Evolutionary conservation across 1,284 basidiomycete genomes (phyloP).

Genomic region (Chalciporus sp.): DNA sequence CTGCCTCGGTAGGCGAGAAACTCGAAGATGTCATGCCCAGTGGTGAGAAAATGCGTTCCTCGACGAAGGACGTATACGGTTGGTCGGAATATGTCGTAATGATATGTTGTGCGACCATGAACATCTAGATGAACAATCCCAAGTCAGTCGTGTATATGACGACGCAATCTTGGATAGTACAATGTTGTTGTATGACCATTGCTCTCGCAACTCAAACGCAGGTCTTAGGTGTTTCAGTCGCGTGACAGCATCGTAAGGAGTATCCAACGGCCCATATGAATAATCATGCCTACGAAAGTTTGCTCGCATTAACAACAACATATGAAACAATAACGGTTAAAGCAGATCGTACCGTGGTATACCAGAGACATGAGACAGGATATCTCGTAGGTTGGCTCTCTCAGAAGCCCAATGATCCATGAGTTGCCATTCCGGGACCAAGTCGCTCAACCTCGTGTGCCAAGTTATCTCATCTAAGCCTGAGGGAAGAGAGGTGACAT

Average conservation of each 20-base stretch:
- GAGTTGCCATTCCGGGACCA: slow-evolving; percentile 41
- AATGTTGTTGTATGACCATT: slow-evolving; percentile 45
- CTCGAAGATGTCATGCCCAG: slow-evolving; percentile 38
- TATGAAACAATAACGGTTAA: too few relatives aligned
- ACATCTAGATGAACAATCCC: slow-evolving; percentile 35
- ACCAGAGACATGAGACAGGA: slow-evolving; percentile 43
- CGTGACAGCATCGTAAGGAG: slow-evolving; percentile 26
- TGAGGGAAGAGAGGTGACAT: slow-evolving; percentile 39
- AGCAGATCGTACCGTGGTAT: slow-evolving; percentile 32
- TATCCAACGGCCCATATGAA: slow-evolving; percentile 35
- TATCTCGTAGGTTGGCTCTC: slow-evolving; percentile 38
- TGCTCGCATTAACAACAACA: neutral
- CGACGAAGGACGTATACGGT: slow-evolving; percentile 37
- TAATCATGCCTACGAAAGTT: slow-evolving; percentile 35
- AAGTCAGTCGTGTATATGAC: neutral
- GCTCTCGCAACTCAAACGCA: slow-evolving; percentile 41
- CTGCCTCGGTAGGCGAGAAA: slow-evolving; percentile 39
- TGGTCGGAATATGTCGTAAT: slow-evolving; percentile 37
- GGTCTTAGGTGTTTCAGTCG: slow-evolving; percentile 39
- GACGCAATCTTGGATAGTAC: slow-evolving; percentile 17
- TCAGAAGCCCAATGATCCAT: slow-evolving; percentile 38
- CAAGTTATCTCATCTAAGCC: slow-evolving; percentile 35
- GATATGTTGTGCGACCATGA: slow-evolving; percentile 35
- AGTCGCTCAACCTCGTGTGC: slow-evolving; percentile 38
- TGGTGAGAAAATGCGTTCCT: slow-evolving; percentile 33